Base-by-base conservation (phyloP, 2,329 filamentous ascomycete species). In the Microsporum canis region DNA sequence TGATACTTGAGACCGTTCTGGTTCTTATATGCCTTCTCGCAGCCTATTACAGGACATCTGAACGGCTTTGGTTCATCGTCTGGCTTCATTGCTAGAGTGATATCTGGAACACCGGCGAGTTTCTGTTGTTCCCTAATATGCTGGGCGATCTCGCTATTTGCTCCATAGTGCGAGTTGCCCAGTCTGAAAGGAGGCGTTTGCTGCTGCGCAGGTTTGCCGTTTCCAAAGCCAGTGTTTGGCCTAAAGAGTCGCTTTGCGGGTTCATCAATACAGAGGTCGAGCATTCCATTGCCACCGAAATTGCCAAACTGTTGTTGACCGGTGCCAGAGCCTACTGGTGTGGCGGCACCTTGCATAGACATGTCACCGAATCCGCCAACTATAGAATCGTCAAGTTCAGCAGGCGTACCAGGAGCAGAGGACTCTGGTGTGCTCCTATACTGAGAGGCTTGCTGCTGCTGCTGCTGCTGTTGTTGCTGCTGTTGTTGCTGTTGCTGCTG, bases 11-110 rank as follows among this genome's bases (percentile, higher is more conserved):
- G 80, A 57, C 94, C 94, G 68, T 99, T 99, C 73, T 97, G 94
- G 74, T 99, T 99, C 81, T 99, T 99, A 79, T 99, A 99, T 0
- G 94, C 92, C 80, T 99, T 99, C 75, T 97, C 94, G 71, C 94
- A 99, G 4, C 94, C 94, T 72, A 99, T 95, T 58, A 99, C 94
- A 1, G 94, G 94, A 70, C 94, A 99, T 72, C 91, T 89, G 80
- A 96, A 99, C 0, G 94, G 94, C 76, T 97, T 99, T 69, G 95
- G 90, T 72, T 99, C 92, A 72, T 97, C 92, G 14, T 87, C 87
- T 62, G 83, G 81, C 71, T 75, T 72, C 62, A 77, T 69, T 31
- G 73, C 72, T 14, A 67, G 67, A 31, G 73, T 75, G 38, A 75
- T 77, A 65, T 79, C 77, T 33, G 78, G 77, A 41, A 80, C 75